Evolutionary conservation across 331 rosid species (phyloP).

Genomic region (Acacia pycnantha): DNA sequence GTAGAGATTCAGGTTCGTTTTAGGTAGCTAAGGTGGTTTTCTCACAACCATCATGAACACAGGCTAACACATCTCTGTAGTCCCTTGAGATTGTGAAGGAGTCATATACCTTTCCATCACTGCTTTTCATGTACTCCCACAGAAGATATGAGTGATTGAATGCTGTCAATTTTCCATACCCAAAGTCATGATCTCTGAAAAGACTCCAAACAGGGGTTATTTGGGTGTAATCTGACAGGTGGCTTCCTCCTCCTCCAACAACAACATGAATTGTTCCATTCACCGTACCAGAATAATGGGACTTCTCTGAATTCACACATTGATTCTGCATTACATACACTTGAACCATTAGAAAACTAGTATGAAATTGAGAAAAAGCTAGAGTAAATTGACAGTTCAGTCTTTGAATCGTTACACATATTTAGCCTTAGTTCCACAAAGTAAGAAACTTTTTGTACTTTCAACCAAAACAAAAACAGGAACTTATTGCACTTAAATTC

Average conservation of each 20-base stretch:
- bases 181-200: constrained; percentile 55
- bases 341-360: not conserved
- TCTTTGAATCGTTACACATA: not conserved
- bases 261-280: constrained; percentile 78
- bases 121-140: constrained; percentile 72
- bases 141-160: constrained; percentile 62
- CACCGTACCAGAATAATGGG: constrained; percentile 49
- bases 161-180: constrained; percentile 70
- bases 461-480: not conserved
- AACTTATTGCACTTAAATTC: not conserved
- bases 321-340: constrained; percentile 47
- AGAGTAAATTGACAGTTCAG: not conserved
- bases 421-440: not conserved
- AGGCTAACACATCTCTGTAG: constrained; percentile 71
- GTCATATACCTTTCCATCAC: constrained; percentile 69
- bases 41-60: constrained; percentile 66
- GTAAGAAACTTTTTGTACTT: not conserved
- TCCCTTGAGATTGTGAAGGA: constrained; percentile 76
- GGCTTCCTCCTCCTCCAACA: constrained; percentile 73
- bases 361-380: not conserved
- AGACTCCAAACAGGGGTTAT: constrained; percentile 61
- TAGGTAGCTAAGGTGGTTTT: constrained; percentile 11
- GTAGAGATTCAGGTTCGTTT: not conserved
- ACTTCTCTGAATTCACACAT: constrained; percentile 47
- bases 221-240: constrained; percentile 36